Evolutionary conservation across 495 filamentous ascomycete genomes (phyloP).

Genomic region (Pseudoneurospora amorphoporcata): DNA sequence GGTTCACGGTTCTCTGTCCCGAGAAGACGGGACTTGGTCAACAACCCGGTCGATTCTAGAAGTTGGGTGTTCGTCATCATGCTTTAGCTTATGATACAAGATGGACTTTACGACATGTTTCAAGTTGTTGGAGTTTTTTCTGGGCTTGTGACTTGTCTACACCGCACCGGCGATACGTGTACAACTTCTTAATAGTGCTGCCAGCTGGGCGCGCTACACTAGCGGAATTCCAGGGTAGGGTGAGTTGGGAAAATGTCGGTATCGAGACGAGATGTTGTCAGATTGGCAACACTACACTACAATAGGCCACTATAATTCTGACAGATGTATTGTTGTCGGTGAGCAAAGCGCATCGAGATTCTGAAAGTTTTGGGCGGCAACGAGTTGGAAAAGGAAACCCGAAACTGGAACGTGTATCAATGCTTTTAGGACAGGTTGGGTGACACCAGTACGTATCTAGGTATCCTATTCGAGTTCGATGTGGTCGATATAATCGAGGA

Average conservation of each 20-base stretch:
- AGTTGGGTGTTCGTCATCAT: neutral
- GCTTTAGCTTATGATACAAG: neutral
- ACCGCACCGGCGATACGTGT: neutral
- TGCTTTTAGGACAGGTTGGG: neutral
- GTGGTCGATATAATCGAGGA: neutral
- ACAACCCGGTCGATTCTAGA: neutral
- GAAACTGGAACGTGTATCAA: neutral
- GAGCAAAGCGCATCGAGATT: neutral
- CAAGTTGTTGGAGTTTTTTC: neutral
- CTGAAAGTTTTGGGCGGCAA: neutral
- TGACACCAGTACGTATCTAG: neutral
- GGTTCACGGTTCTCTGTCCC: neutral
- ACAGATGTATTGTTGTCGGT: neutral
- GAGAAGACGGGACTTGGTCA: neutral
- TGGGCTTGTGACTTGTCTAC: neutral
- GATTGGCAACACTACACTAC: too few species aligned
- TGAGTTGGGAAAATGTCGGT: neutral
- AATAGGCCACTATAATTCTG: too few species aligned
- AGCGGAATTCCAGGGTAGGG: neutral
- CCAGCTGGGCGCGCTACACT: neutral
- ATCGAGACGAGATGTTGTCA: neutral
- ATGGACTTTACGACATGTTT: neutral
- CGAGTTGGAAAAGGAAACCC: neutral
- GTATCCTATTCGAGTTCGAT: neutral
- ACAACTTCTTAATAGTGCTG: neutral